Evolutionary conservation across 345 rosid species (phyloP), one percentile per base, ranked within the genome.

Genomic region (Conringia planisiliqua): DNA sequence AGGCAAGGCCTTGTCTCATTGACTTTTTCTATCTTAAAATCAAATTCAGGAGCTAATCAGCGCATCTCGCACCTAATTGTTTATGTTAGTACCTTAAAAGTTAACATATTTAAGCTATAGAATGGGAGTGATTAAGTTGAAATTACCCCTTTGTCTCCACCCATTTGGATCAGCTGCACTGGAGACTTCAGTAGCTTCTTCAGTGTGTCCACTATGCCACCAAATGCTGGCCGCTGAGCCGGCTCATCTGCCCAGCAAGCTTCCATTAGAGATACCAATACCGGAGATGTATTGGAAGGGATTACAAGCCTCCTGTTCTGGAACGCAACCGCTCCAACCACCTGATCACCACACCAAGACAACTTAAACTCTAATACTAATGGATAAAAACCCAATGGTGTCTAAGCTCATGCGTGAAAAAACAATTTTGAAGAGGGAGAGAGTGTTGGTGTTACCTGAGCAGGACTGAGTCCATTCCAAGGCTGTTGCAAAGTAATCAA

Each of bases 291-390:
- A 69, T 78, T 84, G 10, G 79, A 87, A n/a, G 98, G 98, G 60
- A 94, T 76, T 6, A 85, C 12, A 29, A 91, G 96, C 80, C 88
- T 86, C 77, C 98, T 89, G 74, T 94, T 94, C 82, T 94, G 97
- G 82, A 90, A 94, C n/a, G 97, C 98, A 61, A 94, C 98, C 5
- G 97, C 98, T 77, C 98, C 98, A 50, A 94, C 98, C 57, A 94
- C 98, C 98, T 94, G 76, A 48, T 58, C 73, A 78, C 36, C 62
- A 39, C 2, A 39, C 26, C 51, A 64, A 18, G 46, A 54, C 22
- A 77, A 14, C 33, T 20, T 11, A 33, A 62, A 3, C 46, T 22
- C 24, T 70, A 58, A 43, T 10, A 57, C 57, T 44, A 44, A 58
- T 12, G 52, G 55, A 14, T 43, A n/a, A 14, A 8, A 14, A 8